Percentiles rank a stretch among this genome's conserved stretches.
Evolutionary conservation across 129 eudicot genomes (phyloP).

Genomic region (Helichrysum umbraculigerum): DNA sequence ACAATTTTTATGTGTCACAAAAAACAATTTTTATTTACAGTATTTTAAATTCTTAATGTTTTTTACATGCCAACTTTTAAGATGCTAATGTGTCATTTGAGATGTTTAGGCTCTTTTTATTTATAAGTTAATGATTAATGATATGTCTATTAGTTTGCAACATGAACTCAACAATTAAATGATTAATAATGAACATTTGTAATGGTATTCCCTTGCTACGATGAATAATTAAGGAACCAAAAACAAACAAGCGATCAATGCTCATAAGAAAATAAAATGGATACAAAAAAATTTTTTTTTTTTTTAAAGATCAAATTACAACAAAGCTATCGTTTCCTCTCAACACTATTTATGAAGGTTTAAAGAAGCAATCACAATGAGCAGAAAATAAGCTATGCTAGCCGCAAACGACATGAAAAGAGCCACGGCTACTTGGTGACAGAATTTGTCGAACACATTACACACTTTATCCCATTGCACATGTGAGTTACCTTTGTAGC

Average conservation of each 20-base stretch:
- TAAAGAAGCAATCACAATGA: constrained; percentile 41
- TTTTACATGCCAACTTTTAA: too few species aligned
- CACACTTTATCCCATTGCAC: constrained; percentile 76
- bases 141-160: too few species aligned
- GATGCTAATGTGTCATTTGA: too few species aligned
- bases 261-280: background rate
- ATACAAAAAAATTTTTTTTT: too few species aligned
- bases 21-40: too few species aligned
- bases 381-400: constrained; percentile 38
- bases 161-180: too few species aligned
- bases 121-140: too few species aligned
- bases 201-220: background rate
- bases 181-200: too few species aligned
- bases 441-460: constrained; percentile 45
- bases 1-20: too few species aligned
- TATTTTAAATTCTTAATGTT: too few species aligned
- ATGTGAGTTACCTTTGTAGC: constrained; percentile 67
- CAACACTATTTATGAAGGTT: constrained; percentile 45
- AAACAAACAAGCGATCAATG: background rate
- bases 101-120: too few species aligned
- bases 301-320: background rate
- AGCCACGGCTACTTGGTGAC: constrained; percentile 44
- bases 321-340: constrained; percentile 8
- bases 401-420: constrained; percentile 41
- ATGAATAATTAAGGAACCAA: background rate